Conservation (phyloP, 148 eudicot species). For the Chenopodium formosanum region DNA sequence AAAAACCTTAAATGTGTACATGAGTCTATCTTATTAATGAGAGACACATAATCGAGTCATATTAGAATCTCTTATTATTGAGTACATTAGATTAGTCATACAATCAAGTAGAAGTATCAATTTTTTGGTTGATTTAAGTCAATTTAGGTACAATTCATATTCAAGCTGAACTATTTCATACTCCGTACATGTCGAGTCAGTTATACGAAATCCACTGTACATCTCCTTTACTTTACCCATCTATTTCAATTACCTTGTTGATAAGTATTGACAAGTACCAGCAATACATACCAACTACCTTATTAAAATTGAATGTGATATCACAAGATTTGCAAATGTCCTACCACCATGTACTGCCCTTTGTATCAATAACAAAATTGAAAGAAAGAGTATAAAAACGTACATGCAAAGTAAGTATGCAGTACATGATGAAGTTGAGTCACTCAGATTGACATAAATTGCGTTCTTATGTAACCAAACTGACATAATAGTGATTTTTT, state of each 20-base stretch:
- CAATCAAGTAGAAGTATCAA: too few species aligned
- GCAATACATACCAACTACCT: background rate
- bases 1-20: too few species aligned
- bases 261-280: background rate
- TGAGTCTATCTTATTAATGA: too few species aligned
- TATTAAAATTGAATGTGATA: conserved; percentile 16
- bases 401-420: conserved; percentile 13
- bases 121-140: too few species aligned
- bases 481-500: background rate
- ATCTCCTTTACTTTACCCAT: background rate
- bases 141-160: too few species aligned
- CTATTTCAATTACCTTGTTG: background rate
- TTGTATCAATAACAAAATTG: background rate
- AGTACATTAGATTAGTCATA: too few species aligned
- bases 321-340: conserved; percentile 18
- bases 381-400: conserved; percentile 12
- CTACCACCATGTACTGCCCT: background rate
- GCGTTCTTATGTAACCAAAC: background rate
- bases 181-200: too few species aligned
- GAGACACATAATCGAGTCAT: too few species aligned
- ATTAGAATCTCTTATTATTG: too few species aligned
- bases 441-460: background rate
- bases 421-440: background rate
- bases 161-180: too few species aligned
- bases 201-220: too few species aligned